These are phyloP conservation scores for Kodamaea jinghongensis DNA, from an alignment of 805 yeast genomes.

Conservation along the genomic window DNA sequence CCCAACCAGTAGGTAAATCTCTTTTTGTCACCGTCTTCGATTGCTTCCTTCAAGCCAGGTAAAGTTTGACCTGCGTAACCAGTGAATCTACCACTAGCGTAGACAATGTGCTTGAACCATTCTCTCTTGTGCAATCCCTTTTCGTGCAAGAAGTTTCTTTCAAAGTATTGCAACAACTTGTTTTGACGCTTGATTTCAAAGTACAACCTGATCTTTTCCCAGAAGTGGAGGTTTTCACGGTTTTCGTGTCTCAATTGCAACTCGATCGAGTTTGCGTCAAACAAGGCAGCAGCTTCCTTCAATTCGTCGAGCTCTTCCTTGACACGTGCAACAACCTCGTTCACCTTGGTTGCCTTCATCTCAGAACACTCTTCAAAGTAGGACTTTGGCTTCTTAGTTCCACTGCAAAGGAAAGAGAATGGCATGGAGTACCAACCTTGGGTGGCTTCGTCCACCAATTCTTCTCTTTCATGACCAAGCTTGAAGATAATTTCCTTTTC, in stretches of 20 bases:
- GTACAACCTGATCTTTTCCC: constrained; percentile 34
- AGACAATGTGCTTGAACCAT: constrained; percentile 65
- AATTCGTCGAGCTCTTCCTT: constrained; percentile 20
- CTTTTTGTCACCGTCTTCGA: constrained; percentile 45
- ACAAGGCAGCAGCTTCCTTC: constrained; percentile 20
- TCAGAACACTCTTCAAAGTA: neutral
- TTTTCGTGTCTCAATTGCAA: constrained; percentile 31
- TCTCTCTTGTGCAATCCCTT: constrained; percentile 47
- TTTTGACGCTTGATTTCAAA: constrained; percentile 33
- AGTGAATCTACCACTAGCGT: constrained; percentile 53
- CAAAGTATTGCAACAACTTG: constrained; percentile 43
- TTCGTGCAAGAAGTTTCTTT: constrained; percentile 49
- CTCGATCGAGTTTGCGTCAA: constrained; percentile 26
- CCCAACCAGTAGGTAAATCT: constrained; percentile 45
- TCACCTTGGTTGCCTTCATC: constrained; percentile 16
- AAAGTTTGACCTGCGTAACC: constrained; percentile 53
- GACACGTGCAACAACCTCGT: constrained; percentile 23
- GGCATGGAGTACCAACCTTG: neutral
- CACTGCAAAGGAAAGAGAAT: too few species aligned
- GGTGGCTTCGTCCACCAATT: constrained; percentile 3
- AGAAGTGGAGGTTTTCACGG: constrained; percentile 31
- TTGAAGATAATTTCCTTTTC: neutral
- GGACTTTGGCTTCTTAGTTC: too few species aligned
- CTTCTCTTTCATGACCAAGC: constrained; percentile 1
- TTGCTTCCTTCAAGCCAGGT: constrained; percentile 60